phyloP scores from a whole-genome alignment of 768 basidiomycete species.

The Trichaptum fuscoviolaceum region DNA sequence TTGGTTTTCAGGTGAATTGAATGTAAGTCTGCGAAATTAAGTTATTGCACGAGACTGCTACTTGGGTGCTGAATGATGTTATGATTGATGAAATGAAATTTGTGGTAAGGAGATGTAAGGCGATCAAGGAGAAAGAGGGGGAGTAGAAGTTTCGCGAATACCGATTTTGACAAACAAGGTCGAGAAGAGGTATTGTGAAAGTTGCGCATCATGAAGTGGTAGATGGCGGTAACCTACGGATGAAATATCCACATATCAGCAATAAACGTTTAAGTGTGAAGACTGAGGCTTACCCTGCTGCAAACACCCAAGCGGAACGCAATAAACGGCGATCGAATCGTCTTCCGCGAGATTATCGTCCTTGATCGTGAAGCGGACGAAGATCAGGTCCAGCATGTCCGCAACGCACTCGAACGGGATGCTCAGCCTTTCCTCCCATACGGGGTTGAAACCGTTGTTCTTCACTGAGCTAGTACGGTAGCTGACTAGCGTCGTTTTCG shows the following conservation, averaged over 20 bases:
- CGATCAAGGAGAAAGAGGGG: background rate
- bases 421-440: slow-evolving; percentile 68
- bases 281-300: slow-evolving; percentile 52
- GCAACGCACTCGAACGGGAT: slow-evolving; percentile 76
- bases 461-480: slow-evolving; percentile 59
- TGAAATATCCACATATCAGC: slow-evolving; percentile 1
- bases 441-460: slow-evolving; percentile 91
- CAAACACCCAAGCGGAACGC: slow-evolving; percentile 63
- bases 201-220: slow-evolving; percentile 82
- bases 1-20: background rate
- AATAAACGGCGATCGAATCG: slow-evolving; percentile 69
- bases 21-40: background rate
- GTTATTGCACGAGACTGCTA: background rate
- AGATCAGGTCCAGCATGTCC: slow-evolving; percentile 77
- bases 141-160: slow-evolving; percentile 29
- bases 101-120: background rate
- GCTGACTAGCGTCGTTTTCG: slow-evolving; percentile 41
- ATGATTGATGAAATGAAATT: background rate
- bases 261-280: slow-evolving; percentile 7
- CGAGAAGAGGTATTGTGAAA: slow-evolving; percentile 87
- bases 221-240: slow-evolving; percentile 79
- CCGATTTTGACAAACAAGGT: slow-evolving; percentile 80
- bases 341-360: slow-evolving; percentile 58
- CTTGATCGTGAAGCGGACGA: slow-evolving; percentile 73
- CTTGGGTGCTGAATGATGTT: background rate